A percentile compares a stretch with the other conserved stretches of the same genome.
These are phyloP conservation scores for Euclidium syriacum DNA, from an alignment of 345 rosid genomes.

Conservation along the genomic window DNA sequence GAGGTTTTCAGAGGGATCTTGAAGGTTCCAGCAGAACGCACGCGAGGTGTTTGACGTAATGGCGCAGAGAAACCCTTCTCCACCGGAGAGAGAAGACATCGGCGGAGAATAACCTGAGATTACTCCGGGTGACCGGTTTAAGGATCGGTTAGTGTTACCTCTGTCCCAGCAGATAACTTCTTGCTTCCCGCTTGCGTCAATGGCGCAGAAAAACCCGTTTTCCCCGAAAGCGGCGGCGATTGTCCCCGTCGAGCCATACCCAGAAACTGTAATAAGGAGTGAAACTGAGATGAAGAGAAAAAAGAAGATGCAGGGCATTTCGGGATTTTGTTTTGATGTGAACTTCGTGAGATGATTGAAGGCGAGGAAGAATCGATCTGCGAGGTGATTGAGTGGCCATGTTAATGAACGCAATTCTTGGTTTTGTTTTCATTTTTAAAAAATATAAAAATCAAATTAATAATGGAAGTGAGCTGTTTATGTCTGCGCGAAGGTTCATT, in stretches of 20 bases:
- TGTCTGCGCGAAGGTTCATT: conserved; percentile 37
- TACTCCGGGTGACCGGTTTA: conserved; percentile 25
- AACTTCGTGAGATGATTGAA: background rate
- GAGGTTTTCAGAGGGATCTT: conserved; percentile 45
- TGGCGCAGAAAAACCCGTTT: conserved; percentile 82
- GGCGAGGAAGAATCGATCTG: conserved; percentile 22
- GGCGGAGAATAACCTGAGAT: conserved; percentile 36
- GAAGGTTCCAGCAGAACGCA: conserved; percentile 65
- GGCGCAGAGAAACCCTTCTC: conserved; percentile 86
- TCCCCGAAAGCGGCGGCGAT: conserved; percentile 53
- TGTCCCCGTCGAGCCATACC: conserved; percentile 28
- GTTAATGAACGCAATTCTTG: conserved; percentile 32
- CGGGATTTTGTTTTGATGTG: background rate
- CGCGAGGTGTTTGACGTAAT: conserved; percentile 70
- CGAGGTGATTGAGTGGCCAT: conserved; percentile 29
- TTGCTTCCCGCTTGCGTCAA: conserved; percentile 76
- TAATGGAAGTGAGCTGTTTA: conserved; percentile 36
- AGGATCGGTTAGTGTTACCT: conserved; percentile 32
- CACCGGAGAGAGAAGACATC: conserved; percentile 75
- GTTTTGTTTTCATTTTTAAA: background rate
- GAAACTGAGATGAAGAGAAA: background rate
- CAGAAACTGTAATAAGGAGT: conserved; percentile 14
- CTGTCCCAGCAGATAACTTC: conserved; percentile 76
- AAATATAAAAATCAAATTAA: background rate
- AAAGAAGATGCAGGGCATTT: conserved; percentile 19